These are phyloP conservation scores for Hortaea sp. DNA, from an alignment of 2,329 filamentous ascomycete genomes.

Conservation along the genomic window DNA sequence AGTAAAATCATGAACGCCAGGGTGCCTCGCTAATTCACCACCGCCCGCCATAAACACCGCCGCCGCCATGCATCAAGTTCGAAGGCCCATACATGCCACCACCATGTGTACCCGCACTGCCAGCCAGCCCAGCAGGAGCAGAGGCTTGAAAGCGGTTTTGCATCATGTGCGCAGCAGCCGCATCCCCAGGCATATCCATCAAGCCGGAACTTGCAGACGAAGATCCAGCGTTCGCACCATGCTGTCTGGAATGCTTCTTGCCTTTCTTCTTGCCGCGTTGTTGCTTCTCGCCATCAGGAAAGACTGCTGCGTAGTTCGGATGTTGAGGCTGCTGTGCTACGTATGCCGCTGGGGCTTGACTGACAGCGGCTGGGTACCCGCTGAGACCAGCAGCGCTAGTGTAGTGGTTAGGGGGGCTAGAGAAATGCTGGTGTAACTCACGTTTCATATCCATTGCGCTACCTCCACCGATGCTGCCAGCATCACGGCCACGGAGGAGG, in stretches of 20 bases:
- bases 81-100: conserved; percentile 15
- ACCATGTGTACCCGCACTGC: conserved; percentile 4
- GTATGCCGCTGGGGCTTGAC: not conserved
- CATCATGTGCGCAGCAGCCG: conserved; percentile 8
- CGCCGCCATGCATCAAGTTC: conserved; percentile 21
- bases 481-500: conserved; percentile 51
- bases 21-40: conserved; percentile 12
- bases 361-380: conserved; percentile 1
- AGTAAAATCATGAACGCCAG: conserved; percentile 1
- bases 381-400: conserved; percentile 72
- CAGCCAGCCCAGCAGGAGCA: conserved; percentile 2
- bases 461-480: conserved; percentile 45
- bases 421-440: conserved; percentile 18
- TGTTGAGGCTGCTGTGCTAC: not conserved
- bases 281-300: conserved; percentile 8
- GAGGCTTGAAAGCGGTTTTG: conserved; percentile 11
- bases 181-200: conserved; percentile 1
- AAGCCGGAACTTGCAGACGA: conserved; percentile 4
- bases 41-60: conserved; percentile 16
- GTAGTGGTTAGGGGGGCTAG: conserved; percentile 28
- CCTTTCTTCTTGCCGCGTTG: conserved; percentile 11
- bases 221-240: conserved; percentile 2
- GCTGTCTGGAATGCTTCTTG: conserved; percentile 9
- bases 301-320: conserved; percentile 2
- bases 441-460: conserved; percentile 12